Evolutionary conservation across 768 basidiomycete genomes (phyloP), one percentile per base, ranked within the genome.

Genomic region (Dacryopinax spathularia): DNA sequence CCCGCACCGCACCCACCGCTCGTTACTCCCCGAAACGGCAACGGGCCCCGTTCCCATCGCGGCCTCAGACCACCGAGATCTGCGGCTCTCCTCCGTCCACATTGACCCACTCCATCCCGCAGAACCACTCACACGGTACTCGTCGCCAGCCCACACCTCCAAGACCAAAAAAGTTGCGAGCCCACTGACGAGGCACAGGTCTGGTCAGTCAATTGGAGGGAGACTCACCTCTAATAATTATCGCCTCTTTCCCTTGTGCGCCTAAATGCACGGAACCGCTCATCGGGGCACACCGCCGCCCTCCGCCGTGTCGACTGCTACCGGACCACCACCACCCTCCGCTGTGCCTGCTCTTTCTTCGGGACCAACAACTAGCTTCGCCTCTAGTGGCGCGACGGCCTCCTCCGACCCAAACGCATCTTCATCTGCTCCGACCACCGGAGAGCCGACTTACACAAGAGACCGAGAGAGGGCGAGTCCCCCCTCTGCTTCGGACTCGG

Each of bases 231-330:
- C n/a, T n/a, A n/a, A n/a, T n/a, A n/a, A n/a, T n/a, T n/a, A n/a
- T n/a, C n/a, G n/a, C 13, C 25, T 56, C 48, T 10, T 56, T 56
- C 5, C 48, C 10, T 20, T 56, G 48, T 56, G 48, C 48, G 48
- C 48, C 48, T 56, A 56, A 56, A 56, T 56, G 48, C 48, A 56
- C 48, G 48, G 48, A 20, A 56, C 48, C 48, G 10, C 48, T 31
- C 48, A 56, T 5, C 48, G 48, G 13, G 48, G 25, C 48, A 29
- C 48, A 5, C 25, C 48, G 48, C 48, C 48, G 48, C 48, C 48
- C 25, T 13, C 48, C 29, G 48, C 39, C 39, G 39, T 41, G 18
- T 18, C 39, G 18, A 41, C 39, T 41, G 39, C 39, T 41, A 18
- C 39, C 39, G 39, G 18, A 6, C 39, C 39, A 18, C 39, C n/a